phyloP scores from a whole-genome alignment of 140 eudicot genomes.

The Artemisia princeps region DNA sequence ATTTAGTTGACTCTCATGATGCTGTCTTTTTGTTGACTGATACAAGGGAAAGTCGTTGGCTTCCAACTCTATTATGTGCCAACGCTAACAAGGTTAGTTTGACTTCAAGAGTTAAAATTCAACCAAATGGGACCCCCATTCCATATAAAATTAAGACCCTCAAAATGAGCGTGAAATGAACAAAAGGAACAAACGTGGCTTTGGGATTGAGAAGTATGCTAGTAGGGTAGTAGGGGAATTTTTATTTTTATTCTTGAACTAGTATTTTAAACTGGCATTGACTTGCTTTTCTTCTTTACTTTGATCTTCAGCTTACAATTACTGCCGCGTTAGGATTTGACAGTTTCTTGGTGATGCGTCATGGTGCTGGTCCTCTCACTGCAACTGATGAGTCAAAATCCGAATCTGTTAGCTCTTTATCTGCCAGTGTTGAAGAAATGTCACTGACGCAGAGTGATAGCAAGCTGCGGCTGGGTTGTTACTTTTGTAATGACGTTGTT shows the following conservation, averaged over 20 bases:
- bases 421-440: constrained; percentile 35
- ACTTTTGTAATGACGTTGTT: constrained; percentile 89
- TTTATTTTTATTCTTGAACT: too few species aligned
- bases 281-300: neutral
- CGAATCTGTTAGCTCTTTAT: constrained; percentile 29
- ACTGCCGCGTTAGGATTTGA: constrained; percentile 94
- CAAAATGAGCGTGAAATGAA: neutral
- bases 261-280: constrained; percentile 4
- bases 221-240: too few species aligned
- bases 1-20: constrained; percentile 73
- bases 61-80: constrained; percentile 78
- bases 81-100: constrained; percentile 66
- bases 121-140: neutral
- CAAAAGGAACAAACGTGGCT: too few species aligned
- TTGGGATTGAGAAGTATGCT: too few species aligned
- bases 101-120: constrained; percentile 3
- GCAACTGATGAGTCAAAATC: constrained; percentile 24
- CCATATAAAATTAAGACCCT: neutral
- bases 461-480: constrained; percentile 69
- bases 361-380: constrained; percentile 73
- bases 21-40: constrained; percentile 76
- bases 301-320: constrained; percentile 47
- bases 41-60: constrained; percentile 97
- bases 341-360: constrained; percentile 95
- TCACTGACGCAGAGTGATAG: constrained; percentile 31